Percentiles rank a stretch among this genome's conserved stretches.
Conservation (phyloP, 768 basidiomycete species). For the Roridomyces roridus region DNA sequence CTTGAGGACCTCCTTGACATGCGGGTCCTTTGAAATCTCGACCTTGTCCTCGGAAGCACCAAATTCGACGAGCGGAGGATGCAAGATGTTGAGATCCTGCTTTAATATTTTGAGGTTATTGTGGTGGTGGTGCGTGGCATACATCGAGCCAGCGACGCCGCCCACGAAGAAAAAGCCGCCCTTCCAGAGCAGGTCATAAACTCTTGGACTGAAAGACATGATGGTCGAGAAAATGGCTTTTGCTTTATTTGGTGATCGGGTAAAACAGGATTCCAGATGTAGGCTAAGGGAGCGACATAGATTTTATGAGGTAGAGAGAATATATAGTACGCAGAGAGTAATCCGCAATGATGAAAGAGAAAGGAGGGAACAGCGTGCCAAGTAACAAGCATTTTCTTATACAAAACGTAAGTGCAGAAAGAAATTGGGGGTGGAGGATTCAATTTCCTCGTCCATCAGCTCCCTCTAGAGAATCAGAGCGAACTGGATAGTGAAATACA, state of each 20-base stretch:
- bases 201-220: slow-evolving; percentile 13
- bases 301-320: slow-evolving; percentile 1
- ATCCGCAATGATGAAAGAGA: slow-evolving; percentile 16
- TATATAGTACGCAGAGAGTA: slow-evolving; percentile 10
- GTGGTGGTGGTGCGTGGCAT: slow-evolving; percentile 27
- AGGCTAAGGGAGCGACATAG: slow-evolving; percentile 3
- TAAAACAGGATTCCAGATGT: slow-evolving; percentile 5
- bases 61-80: slow-evolving; percentile 21
- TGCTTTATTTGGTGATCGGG: no score
- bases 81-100: slow-evolving; percentile 24
- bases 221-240: neutral
- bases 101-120: slow-evolving; percentile 27
- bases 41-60: slow-evolving; percentile 14
- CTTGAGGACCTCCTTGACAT: slow-evolving; percentile 54
- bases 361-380: neutral
- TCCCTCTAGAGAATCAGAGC: slow-evolving; percentile 52
- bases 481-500: slow-evolving; percentile 34
- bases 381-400: slow-evolving; percentile 12
- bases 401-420: slow-evolving; percentile 10
- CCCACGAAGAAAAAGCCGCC: slow-evolving; percentile 19
- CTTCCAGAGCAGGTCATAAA: slow-evolving; percentile 23
- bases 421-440: neutral
- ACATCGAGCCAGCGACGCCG: slow-evolving; percentile 25
- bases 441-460: slow-evolving; percentile 49
- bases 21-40: slow-evolving; percentile 18